These are phyloP conservation scores for Plenodomus tracheiphilus DNA, from an alignment of 2,329 filamentous ascomycete species.

Conservation along the genomic window DNA sequence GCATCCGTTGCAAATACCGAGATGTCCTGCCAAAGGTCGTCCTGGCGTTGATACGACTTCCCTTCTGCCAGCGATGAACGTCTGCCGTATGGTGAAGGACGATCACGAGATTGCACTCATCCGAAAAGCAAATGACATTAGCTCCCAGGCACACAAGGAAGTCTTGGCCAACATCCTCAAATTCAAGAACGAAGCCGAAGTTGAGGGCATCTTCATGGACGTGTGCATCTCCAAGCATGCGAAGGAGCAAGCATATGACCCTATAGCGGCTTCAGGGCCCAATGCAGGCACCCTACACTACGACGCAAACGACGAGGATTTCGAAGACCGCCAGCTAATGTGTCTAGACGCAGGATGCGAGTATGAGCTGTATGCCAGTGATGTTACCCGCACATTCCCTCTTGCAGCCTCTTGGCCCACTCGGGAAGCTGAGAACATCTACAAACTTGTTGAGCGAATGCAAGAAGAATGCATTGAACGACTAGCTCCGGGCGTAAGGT, in stretches of 20 bases:
- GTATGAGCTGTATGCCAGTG: conserved; percentile 81
- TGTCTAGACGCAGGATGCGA: conserved; percentile 89
- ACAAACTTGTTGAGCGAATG: conserved; percentile 79
- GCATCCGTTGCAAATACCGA: conserved; percentile 28
- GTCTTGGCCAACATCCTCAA: conserved; percentile 66
- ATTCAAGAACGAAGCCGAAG: conserved; percentile 77
- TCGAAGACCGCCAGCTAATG: conserved; percentile 71
- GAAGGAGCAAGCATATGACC: conserved; percentile 78
- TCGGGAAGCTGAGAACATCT: conserved; percentile 70
- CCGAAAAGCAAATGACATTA: conserved; percentile 77
- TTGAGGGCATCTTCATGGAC: conserved; percentile 76
- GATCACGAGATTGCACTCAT: conserved; percentile 81
- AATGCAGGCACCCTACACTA: conserved; percentile 90
- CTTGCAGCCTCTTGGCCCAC: conserved; percentile 70
- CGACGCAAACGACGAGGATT: conserved; percentile 72
- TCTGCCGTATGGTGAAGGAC: conserved; percentile 80
- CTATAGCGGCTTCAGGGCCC: conserved; percentile 84
- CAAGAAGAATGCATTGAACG: conserved; percentile 72
- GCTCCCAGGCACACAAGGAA: conserved; percentile 72
- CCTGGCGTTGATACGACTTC: conserved; percentile 35
- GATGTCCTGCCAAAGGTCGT: conserved; percentile 9
- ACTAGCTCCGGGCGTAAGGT: conserved; percentile 70
- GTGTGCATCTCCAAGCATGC: conserved; percentile 74
- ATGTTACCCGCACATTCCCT: conserved; percentile 88
- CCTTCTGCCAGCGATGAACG: conserved; percentile 74